These are phyloP conservation scores for Whalleya microplaca DNA, from an alignment of 2,329 filamentous ascomycete genomes.

Conservation along the genomic window DNA sequence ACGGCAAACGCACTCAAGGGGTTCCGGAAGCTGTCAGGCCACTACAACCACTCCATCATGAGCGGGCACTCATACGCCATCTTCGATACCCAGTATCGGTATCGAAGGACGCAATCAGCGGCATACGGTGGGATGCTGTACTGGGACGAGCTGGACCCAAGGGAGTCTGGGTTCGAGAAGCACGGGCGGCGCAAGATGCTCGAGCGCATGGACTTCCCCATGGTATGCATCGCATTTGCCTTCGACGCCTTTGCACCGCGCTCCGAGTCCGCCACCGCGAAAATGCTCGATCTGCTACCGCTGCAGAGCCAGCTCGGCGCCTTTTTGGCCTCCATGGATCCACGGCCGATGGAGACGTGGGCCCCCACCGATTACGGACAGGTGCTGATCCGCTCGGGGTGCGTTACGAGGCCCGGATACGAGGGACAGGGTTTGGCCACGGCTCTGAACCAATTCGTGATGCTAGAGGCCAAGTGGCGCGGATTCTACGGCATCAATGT, in stretches of 20 bases:
- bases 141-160: constrained; percentile 30
- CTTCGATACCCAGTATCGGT: constrained; percentile 24
- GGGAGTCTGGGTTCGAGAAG: constrained; percentile 1
- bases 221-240: constrained; percentile 36
- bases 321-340: constrained; percentile 5
- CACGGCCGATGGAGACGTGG: neutral
- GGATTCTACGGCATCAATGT: constrained; percentile 9
- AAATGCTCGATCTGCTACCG: constrained; percentile 8
- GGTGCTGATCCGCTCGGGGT: constrained; percentile 13
- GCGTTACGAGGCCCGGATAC: constrained; percentile 14
- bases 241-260: constrained; percentile 30
- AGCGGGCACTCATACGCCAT: constrained; percentile 18
- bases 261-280: constrained; percentile 3
- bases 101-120: constrained; percentile 30
- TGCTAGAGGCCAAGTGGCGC: constrained; percentile 17
- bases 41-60: constrained; percentile 25
- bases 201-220: constrained; percentile 39
- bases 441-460: constrained; percentile 19
- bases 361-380: constrained; percentile 4
- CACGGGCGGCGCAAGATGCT: constrained; percentile 20
- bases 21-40: constrained; percentile 1
- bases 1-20: constrained; percentile 6
- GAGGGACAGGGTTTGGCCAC: constrained; percentile 13
- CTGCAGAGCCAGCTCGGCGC: constrained; percentile 9
- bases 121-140: constrained; percentile 31